phyloP scores from a whole-genome alignment of 441 rosid genomes.

The Aquilaria agallochum region DNA sequence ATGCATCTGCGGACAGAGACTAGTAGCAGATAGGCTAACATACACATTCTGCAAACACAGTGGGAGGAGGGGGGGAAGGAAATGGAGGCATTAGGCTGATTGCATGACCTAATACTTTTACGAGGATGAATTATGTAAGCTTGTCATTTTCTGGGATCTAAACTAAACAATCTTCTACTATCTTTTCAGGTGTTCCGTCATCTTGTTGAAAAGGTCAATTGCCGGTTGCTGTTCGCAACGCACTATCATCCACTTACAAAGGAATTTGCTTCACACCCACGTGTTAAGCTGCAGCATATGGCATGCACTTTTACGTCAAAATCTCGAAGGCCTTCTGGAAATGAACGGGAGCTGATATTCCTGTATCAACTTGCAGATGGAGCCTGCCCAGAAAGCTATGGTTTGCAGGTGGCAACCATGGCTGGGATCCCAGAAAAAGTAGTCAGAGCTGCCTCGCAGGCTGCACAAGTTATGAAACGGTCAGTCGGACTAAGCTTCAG shows the following conservation, averaged over 20 bases:
- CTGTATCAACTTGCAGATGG: slow-evolving; percentile 79
- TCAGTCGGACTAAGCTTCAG: slow-evolving; percentile 65
- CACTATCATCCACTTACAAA: slow-evolving; percentile 96
- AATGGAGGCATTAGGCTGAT: too few species aligned
- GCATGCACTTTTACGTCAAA: slow-evolving; percentile 64
- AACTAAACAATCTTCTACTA: neutral
- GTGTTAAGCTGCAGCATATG: slow-evolving; percentile 83
- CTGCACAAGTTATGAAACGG: slow-evolving; percentile 62
- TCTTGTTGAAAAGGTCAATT: slow-evolving; percentile 83
- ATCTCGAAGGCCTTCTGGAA: slow-evolving; percentile 23
- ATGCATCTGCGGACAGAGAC: too few species aligned
- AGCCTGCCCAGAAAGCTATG: slow-evolving; percentile 96
- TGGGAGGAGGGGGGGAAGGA: too few species aligned
- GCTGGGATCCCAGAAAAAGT: slow-evolving; percentile 89
- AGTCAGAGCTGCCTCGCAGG: slow-evolving; percentile 62
- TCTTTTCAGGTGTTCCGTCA: slow-evolving; percentile 75
- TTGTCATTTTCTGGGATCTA: too few species aligned
- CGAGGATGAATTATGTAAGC: too few species aligned
- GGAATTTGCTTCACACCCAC: slow-evolving; percentile 92
- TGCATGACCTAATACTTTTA: too few species aligned
- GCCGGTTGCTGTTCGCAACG: slow-evolving; percentile 87
- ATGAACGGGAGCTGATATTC: slow-evolving; percentile 60
- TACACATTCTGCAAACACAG: too few species aligned
- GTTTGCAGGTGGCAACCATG: slow-evolving; percentile 88
- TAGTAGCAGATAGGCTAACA: too few species aligned